A percentile compares a stretch with the other conserved stretches of the same genome.
Evolutionary conservation across 805 yeast genomes (phyloP).

Genomic region (Vanderwaltozyma tropicalis): DNA sequence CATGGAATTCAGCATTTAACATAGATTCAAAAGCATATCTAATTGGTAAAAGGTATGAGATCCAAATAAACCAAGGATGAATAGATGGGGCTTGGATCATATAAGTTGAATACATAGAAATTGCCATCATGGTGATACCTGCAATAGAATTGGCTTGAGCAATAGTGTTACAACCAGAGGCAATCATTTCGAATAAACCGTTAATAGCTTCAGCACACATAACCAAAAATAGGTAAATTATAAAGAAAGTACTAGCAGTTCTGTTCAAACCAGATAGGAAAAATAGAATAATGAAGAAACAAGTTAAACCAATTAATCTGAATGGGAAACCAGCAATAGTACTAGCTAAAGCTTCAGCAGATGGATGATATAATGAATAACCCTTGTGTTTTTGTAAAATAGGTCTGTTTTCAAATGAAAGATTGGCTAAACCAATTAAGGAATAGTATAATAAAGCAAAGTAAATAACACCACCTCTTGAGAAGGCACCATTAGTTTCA

Average conservation of each 20-base stretch:
- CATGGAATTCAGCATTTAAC: constrained; percentile 54
- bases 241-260: constrained; percentile 46
- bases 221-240: constrained; percentile 33
- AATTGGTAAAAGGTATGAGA: constrained; percentile 43
- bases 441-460: constrained; percentile 46
- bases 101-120: constrained; percentile 50
- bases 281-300: constrained; percentile 41
- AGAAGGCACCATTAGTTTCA: constrained; percentile 46
- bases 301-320: constrained; percentile 37
- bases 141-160: constrained; percentile 49
- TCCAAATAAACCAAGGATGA: constrained; percentile 62
- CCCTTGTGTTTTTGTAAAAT: constrained; percentile 62
- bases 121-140: constrained; percentile 39
- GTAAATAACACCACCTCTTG: constrained; percentile 55
- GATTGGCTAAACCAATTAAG: constrained; percentile 40
- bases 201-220: constrained; percentile 18
- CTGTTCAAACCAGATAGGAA: constrained; percentile 45
- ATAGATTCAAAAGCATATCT: constrained; percentile 49
- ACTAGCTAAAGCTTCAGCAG: constrained; percentile 60
- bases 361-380: constrained; percentile 63
- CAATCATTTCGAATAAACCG: constrained; percentile 41
- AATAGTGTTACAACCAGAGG: constrained; percentile 38
- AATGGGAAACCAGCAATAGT: constrained; percentile 54
- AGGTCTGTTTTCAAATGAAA: constrained; percentile 42
- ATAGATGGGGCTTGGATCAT: constrained; percentile 46